Percentiles rank a stretch among this genome's conserved stretches.
These are phyloP conservation scores for Quercus berberidifolia DNA, from an alignment of 306 rosid genomes.

Conservation along the genomic window DNA sequence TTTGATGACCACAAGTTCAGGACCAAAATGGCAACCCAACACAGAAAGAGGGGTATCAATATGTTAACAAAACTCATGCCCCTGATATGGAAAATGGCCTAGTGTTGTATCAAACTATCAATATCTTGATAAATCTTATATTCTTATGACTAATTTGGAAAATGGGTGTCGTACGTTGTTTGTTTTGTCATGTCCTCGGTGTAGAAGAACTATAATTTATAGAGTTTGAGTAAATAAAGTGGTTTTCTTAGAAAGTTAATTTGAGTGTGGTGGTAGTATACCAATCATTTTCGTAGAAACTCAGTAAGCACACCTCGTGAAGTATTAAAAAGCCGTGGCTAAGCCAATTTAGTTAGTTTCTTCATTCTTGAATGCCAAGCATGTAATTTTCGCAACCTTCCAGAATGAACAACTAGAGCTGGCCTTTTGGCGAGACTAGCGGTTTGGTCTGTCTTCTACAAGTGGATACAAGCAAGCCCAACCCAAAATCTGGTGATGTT, in stretches of 20 bases:
- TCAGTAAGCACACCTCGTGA: background rate
- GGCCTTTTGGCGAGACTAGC: no score
- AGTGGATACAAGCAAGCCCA: background rate
- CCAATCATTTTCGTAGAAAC: background rate
- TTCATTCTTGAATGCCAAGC: background rate
- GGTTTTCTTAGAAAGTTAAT: slow-evolving; percentile 24
- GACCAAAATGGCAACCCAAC: background rate
- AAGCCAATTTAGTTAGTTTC: no score
- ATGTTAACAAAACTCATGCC: slow-evolving; percentile 16
- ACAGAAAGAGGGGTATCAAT: slow-evolving; percentile 14
- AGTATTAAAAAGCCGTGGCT: background rate
- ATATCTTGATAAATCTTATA: no score
- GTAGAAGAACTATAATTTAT: background rate
- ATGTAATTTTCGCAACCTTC: background rate
- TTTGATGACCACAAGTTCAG: slow-evolving; percentile 9
- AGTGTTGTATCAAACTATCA: background rate
- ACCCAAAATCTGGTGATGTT: no score
- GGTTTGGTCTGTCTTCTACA: background rate
- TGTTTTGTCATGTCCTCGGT: background rate
- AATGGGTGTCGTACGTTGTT: background rate
- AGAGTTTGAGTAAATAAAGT: background rate
- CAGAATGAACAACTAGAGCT: no score
- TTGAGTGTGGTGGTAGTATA: slow-evolving; percentile 5
- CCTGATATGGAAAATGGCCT: background rate
- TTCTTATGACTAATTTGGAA: no score